A percentile compares a stretch with the other conserved stretches of the same genome.
These are phyloP conservation scores for Leccinum rimulosum DNA, from an alignment of 768 basidiomycete species.

Conservation along the genomic window DNA sequence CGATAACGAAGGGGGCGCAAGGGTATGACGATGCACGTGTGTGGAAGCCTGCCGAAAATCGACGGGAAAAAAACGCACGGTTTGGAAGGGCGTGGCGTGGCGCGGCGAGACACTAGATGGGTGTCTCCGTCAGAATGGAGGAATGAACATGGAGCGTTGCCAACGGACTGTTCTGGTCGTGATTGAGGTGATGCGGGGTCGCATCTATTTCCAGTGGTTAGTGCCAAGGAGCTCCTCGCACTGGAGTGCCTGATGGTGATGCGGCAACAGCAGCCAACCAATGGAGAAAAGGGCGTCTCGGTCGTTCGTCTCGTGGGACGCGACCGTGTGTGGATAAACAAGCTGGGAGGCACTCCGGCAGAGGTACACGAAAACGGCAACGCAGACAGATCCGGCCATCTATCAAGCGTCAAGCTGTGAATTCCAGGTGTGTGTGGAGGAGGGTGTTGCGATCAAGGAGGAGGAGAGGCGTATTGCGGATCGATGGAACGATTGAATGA, in stretches of 20 bases:
- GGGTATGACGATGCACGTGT: constrained; percentile 2
- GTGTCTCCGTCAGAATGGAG: constrained; percentile 1
- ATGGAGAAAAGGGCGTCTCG: not conserved
- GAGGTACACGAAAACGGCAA: constrained; percentile 9
- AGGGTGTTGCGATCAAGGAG: constrained; percentile 11
- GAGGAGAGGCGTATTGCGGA: constrained; percentile 8
- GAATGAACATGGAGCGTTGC: not conserved
- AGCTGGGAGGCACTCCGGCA: not conserved
- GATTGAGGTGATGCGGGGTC: not conserved
- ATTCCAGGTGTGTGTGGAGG: not conserved
- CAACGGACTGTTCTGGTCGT: not conserved
- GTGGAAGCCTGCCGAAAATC: not conserved
- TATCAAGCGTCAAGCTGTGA: constrained; percentile 13
- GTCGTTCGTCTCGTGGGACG: not conserved
- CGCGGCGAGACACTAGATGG: not conserved
- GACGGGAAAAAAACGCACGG: not conserved
- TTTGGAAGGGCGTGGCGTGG: not conserved
- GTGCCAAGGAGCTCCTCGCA: not conserved
- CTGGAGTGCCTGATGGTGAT: constrained; percentile 4
- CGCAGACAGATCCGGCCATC: constrained; percentile 1
- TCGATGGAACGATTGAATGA: constrained; percentile 13
- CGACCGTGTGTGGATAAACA: not conserved
- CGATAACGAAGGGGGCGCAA: not conserved
- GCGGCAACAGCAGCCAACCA: not conserved
- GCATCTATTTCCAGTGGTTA: not conserved